Evolutionary conservation across 2,329 filamentous ascomycete genomes (phyloP).

Genomic region (Periconia digitata): DNA sequence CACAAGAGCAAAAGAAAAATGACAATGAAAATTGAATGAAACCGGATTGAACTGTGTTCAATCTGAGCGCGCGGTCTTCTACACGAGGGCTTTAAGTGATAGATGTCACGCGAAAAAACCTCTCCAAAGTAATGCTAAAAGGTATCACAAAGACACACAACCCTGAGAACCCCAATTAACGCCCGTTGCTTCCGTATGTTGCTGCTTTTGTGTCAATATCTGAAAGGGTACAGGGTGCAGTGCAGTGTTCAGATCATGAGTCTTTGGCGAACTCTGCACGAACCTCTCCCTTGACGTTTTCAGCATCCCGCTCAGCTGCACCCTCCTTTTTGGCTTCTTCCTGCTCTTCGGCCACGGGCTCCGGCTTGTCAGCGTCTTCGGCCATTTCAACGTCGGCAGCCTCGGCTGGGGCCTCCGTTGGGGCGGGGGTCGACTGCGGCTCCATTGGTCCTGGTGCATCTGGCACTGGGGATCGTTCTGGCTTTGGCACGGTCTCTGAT

Average conservation of each 20-base stretch:
- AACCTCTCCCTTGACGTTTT: conserved; percentile 36
- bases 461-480: too few relatives aligned
- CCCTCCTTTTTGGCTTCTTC: conserved; percentile 27
- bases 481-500: neutral
- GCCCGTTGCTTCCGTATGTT: conserved; percentile 3
- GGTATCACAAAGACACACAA: too few relatives aligned
- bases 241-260: neutral
- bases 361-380: conserved; percentile 13
- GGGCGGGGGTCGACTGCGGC: conserved; percentile 34
- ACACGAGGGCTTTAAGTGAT: too few relatives aligned
- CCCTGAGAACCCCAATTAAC: neutral
- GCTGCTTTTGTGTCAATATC: neutral
- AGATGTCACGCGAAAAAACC: too few relatives aligned
- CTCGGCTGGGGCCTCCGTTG: conserved; percentile 19
- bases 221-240: neutral
- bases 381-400: conserved; percentile 36
- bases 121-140: too few relatives aligned
- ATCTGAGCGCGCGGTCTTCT: too few relatives aligned
- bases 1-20: too few relatives aligned
- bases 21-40: too few relatives aligned
- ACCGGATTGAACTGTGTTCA: too few relatives aligned
- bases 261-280: conserved; percentile 29
- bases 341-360: conserved; percentile 5
- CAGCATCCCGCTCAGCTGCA: conserved; percentile 28
- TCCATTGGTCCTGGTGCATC: too few relatives aligned